Percentiles rank a stretch among this genome's conserved stretches.
These are phyloP conservation scores for Fusarium sp. DNA, from an alignment of 2,329 filamentous ascomycete genomes.

Conservation along the genomic window DNA sequence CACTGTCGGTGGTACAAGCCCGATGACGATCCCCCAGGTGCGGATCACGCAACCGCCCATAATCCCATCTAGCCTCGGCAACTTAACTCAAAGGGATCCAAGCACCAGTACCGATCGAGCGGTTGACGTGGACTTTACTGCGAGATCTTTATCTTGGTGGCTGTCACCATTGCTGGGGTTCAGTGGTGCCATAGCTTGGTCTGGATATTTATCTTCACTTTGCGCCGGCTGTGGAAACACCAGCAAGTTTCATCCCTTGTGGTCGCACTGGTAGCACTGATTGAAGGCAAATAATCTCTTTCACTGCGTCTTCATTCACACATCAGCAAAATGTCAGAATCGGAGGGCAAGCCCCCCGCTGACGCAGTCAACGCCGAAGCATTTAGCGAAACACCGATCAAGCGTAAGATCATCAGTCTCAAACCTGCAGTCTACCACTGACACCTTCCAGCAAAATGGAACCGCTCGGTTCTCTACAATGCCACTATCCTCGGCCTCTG, in stretches of 20 bases:
- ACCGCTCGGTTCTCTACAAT: slow-evolving; percentile 49
- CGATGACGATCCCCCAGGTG: not conserved
- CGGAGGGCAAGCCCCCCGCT: not conserved
- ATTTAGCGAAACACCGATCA: not conserved
- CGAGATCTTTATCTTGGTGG: not conserved
- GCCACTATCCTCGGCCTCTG: slow-evolving; percentile 51
- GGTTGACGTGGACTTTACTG: not conserved
- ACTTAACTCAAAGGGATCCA: slow-evolving; percentile 1
- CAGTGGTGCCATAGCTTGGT: slow-evolving; percentile 4
- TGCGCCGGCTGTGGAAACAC: not conserved
- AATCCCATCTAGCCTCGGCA: slow-evolving; percentile 3
- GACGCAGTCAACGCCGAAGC: slow-evolving; percentile 3
- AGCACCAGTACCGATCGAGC: slow-evolving; percentile 3
- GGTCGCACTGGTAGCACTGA: not conserved
- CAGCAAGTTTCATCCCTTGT: not conserved
- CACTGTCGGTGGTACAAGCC: not conserved
- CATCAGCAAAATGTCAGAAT: slow-evolving; percentile 3
- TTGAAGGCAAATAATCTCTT: not conserved
- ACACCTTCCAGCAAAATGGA: slow-evolving; percentile 42
- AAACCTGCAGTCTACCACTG: not conserved
- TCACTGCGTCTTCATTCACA: not conserved
- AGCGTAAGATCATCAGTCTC: slow-evolving; percentile 8
- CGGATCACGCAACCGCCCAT: slow-evolving; percentile 12
- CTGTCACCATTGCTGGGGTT: slow-evolving; percentile 13
- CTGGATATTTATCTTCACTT: slow-evolving; percentile 7